A percentile compares a stretch with the other conserved stretches of the same genome.
phyloP scores from a whole-genome alignment of 331 rosid species.

The Saraca asoca region DNA sequence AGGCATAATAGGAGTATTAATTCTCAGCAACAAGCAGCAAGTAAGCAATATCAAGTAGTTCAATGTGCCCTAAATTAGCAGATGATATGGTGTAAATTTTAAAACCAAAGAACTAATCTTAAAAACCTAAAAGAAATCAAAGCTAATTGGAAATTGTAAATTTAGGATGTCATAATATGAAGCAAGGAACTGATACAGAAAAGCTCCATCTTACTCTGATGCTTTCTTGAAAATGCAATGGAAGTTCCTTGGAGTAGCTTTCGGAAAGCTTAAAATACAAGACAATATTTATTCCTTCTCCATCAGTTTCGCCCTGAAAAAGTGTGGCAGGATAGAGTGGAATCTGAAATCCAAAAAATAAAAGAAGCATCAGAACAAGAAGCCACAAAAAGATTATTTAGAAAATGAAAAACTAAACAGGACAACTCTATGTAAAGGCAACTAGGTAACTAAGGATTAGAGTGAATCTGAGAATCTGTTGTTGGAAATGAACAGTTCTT shows the following conservation, averaged over 20 bases:
- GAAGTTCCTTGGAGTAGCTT: conserved; percentile 76
- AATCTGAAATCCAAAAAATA: conserved; percentile 53
- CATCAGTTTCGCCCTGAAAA: conserved; percentile 93
- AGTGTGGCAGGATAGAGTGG: conserved; percentile 84
- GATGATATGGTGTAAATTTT: background rate
- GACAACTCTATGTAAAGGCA: too few species aligned
- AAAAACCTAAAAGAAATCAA: too few species aligned
- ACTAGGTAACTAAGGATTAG: background rate
- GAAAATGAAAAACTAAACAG: too few species aligned
- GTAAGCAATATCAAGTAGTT: conserved; percentile 21
- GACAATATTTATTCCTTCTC: conserved; percentile 91
- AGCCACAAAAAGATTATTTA: background rate
- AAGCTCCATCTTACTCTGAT: conserved; percentile 67
- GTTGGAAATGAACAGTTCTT: conserved; percentile 4
- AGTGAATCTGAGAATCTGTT: conserved; percentile 5
- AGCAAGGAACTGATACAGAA: too few species aligned
- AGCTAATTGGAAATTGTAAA: too few species aligned
- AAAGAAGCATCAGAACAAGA: conserved; percentile 19
- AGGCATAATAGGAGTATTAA: background rate
- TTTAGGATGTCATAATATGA: too few species aligned
- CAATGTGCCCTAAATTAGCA: conserved; percentile 18
- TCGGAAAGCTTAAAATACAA: conserved; percentile 95
- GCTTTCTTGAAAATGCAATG: conserved; percentile 74
- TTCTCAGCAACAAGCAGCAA: background rate
- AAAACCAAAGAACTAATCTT: too few species aligned